Evolutionary conservation across 2,329 filamentous ascomycete species (phyloP).

Genomic region (Neofusicoccum kwambonambiense): DNA sequence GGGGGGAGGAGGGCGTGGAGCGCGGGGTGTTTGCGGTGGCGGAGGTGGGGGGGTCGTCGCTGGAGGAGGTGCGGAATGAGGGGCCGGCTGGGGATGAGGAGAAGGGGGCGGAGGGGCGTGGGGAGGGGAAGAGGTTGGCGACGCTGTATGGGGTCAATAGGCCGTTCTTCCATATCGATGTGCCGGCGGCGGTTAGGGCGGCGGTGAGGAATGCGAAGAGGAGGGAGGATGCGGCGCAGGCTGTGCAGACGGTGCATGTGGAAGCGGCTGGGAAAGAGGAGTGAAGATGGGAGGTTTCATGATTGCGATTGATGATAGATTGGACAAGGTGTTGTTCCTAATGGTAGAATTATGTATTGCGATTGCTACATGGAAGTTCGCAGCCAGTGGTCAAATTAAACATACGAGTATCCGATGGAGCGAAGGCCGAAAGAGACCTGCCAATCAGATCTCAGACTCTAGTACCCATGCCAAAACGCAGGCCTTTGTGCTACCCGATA

Average conservation of each 20-base stretch:
- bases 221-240: background rate
- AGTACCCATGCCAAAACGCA: too few relatives aligned
- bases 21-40: constrained; percentile 16
- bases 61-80: constrained; percentile 13
- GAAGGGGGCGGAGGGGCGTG: background rate
- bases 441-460: too few relatives aligned
- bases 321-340: too few relatives aligned
- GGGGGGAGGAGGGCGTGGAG: background rate
- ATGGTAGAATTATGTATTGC: too few relatives aligned
- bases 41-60: constrained; percentile 20
- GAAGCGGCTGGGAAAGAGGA: constrained; percentile 1
- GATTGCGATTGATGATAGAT: too few relatives aligned
- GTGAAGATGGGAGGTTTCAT: background rate
- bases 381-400: too few relatives aligned
- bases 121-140: background rate
- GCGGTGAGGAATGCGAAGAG: constrained; percentile 17
- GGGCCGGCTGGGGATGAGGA: constrained; percentile 20
- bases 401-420: too few relatives aligned
- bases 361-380: too few relatives aligned
- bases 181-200: constrained; percentile 28
- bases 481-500: too few relatives aligned
- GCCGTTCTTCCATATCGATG: constrained; percentile 31
- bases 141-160: constrained; percentile 27
- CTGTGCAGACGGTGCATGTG: background rate
- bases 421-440: too few relatives aligned